These are phyloP conservation scores for Microsporum canis DNA, from an alignment of 2,329 filamentous ascomycete species.

Conservation along the genomic window DNA sequence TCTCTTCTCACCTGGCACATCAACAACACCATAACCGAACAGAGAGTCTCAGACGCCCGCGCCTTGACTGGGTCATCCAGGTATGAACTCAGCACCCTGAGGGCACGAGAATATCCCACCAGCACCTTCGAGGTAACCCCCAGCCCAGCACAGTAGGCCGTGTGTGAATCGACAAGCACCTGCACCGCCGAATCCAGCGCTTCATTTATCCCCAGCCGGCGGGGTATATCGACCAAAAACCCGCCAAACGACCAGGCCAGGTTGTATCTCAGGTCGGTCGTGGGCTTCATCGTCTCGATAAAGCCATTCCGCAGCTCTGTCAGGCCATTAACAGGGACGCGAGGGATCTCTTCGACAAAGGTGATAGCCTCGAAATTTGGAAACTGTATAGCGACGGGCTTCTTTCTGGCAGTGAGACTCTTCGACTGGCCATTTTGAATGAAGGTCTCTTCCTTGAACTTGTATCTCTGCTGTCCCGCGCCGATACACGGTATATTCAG, in stretches of 20 bases:
- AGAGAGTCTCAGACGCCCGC: constrained; percentile 24
- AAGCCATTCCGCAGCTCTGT: constrained; percentile 25
- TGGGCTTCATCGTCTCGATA: constrained; percentile 24
- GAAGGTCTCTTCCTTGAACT: constrained; percentile 34
- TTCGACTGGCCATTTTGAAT: not conserved
- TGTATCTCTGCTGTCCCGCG: constrained; percentile 39
- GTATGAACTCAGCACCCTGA: constrained; percentile 20
- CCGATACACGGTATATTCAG: constrained; percentile 37
- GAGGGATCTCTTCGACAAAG: not conserved
- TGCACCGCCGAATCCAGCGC: constrained; percentile 36
- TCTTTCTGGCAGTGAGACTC: not conserved
- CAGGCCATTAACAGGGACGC: constrained; percentile 24
- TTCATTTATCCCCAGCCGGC: constrained; percentile 35
- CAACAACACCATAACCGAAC: constrained; percentile 28
- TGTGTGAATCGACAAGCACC: constrained; percentile 22
- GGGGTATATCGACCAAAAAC: constrained; percentile 38
- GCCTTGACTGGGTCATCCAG: constrained; percentile 26
- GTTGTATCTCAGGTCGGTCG: constrained; percentile 39
- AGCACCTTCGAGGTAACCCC: constrained; percentile 17
- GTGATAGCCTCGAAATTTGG: not conserved
- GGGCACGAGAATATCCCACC: constrained; percentile 24
- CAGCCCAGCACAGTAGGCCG: constrained; percentile 17
- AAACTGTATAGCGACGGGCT: not conserved
- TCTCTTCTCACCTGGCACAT: constrained; percentile 21
- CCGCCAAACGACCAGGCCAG: constrained; percentile 37